Base-by-base conservation (phyloP, 768 basidiomycete genomes). In the Naganishia vaughanmartiniae region DNA sequence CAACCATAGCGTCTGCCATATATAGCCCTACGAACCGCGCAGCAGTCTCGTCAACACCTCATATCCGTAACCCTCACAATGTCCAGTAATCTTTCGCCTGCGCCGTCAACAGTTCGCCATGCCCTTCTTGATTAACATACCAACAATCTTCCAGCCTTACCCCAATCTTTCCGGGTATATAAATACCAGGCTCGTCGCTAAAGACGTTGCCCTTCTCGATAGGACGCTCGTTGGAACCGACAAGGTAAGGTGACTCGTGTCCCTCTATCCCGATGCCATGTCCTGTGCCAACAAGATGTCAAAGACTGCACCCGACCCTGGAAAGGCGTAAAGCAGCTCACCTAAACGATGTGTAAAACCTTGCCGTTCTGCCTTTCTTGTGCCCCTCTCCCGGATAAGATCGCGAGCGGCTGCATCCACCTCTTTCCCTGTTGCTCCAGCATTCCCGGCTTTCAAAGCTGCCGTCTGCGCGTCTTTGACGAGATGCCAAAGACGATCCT, bases 141-240 rank as follows among this genome's bases (percentile, higher is more conserved):
- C 90, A 89, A 76, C 91, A 93, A 75, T 93, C 92, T 77, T 93
- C 91, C 65, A 94, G 81, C 54, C 91, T 85, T 21, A 93, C 85
- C 1, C 92, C 91, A 0, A 67, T 36, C 11, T 72, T 67, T n/a
- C 67, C 48, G 12, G 76, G 74, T 12, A 77, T 69, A 54, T 80
- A 78, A 4, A 77, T 72, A n/a, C 82, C 82, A 4, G 91, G 92
- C 79, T 93, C 91, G 76, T 92, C 84, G 9, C 90, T 91, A 81
- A 93, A 93, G 0, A 89, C 85, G 75, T 91, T 88, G 0, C 90
- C 90, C 2, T 76, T 81, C 54, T 85, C 80, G 65, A 91, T 86
- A 46, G 85, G 74, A 72, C 84, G 85, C 14, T 85, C 76, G 34
- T 86, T 88, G 19, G 88, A 87, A n/a, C 89, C 89, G 56, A 86